Conservation (phyloP, 495 filamentous ascomycete genomes). For the Entonaema liquescens region DNA sequence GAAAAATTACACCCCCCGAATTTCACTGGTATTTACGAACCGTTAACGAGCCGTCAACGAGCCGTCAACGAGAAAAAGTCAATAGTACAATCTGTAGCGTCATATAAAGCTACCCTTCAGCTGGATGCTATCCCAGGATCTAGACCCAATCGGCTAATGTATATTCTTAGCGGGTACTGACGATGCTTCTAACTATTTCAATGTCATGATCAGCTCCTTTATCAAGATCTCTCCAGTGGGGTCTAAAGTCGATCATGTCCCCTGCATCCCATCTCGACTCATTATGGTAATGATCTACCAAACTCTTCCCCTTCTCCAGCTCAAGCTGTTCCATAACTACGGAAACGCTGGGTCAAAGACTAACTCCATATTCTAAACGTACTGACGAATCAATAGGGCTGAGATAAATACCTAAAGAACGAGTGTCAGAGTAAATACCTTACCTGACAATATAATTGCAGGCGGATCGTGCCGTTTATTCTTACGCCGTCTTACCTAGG, state of each 20-base stretch:
- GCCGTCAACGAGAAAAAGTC: too few relatives aligned
- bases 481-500: too few relatives aligned
- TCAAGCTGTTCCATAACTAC: background rate
- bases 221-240: conserved; percentile 28
- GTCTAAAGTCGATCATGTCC: conserved; percentile 3
- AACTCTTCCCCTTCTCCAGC: background rate
- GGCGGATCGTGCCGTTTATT: too few relatives aligned
- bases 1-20: conserved; percentile 5
- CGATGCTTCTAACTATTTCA: conserved; percentile 30
- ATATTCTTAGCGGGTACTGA: conserved; percentile 9
- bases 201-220: conserved; percentile 25
- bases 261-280: conserved; percentile 1
- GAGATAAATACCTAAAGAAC: background rate
- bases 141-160: conserved; percentile 16
- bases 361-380: background rate
- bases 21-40: background rate
- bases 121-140: conserved; percentile 5
- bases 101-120: background rate
- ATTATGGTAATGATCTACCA: conserved; percentile 20
- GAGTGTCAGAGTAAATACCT: too few relatives aligned
- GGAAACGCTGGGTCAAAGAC: background rate
- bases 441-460: too few relatives aligned
- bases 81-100: background rate
- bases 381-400: too few relatives aligned
- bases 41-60: too few relatives aligned